Evolutionary conservation across 129 eudicot species (phyloP), one percentile per base, ranked within the genome.

Genomic region (Arctium lappa): DNA sequence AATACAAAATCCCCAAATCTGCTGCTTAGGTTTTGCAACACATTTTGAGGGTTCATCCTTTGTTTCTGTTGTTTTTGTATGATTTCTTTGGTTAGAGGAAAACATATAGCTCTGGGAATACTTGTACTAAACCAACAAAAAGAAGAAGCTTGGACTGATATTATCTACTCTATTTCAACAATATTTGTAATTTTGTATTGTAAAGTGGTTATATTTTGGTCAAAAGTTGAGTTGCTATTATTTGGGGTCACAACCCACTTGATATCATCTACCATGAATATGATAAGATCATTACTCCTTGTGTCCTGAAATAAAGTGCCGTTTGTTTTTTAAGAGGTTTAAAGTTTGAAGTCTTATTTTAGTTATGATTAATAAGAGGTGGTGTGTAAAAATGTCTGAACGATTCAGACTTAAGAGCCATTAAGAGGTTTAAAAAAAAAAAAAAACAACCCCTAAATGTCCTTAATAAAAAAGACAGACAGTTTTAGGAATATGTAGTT

Each of bases 1-100:
- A 95, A 78, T 95, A 84, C 90, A 95, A 89, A 85, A 93, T 95
- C 79, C 99, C 99, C 76, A 95, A 93, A 75, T 93, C 99, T 74
- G 84, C 82, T 85, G 88, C 93, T 85, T 94, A 89, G 90, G 40
- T 30, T 74, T 81, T 80, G 8, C 56, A 46, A 6, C 27, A 37
- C 81, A 27, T 33, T 60, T 46, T 18, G 33, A 69, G 62, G 50
- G 75, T 75, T 73, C 65, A 38, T 44, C 76, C 27, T 70, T 68
- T 22, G 27, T 12, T 1, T 77, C 13, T 53, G 82, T 36, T 79
- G 74, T 42, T 42, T 72, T 69, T 83, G 32, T 75, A 66, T 13
- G 76, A 33, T 38, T 82, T 60, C 68, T 83, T 76, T 77, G 77
- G 77, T 83, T 76, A 76, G 81, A 69, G 77, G 76, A 66, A 11